phyloP scores from a whole-genome alignment of 129 eudicot species.

The Kitagawia praeruptora region DNA sequence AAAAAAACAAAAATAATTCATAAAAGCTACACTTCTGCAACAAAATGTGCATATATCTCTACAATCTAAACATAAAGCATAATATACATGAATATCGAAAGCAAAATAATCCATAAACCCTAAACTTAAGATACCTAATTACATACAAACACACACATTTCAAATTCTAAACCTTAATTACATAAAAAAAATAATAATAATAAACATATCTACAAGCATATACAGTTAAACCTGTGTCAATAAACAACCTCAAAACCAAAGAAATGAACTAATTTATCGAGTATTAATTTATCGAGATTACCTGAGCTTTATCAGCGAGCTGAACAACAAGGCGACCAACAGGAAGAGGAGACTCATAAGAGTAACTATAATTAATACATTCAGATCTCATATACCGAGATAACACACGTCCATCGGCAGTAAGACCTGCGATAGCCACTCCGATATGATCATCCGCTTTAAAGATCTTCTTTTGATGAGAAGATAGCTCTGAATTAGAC shows the following conservation, averaged over 20 bases:
- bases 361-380: slow-evolving; percentile 62
- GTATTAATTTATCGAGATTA: too few species aligned
- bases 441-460: slow-evolving; percentile 98
- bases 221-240: too few species aligned
- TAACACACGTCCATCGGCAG: slow-evolving; percentile 93
- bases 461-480: slow-evolving; percentile 95
- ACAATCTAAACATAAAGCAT: background rate
- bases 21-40: background rate
- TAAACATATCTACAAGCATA: background rate
- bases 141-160: background rate
- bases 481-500: slow-evolving; percentile 81
- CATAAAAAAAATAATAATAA: background rate
- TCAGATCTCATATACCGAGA: slow-evolving; percentile 93
- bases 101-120: background rate
- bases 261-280: too few species aligned
- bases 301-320: slow-evolving; percentile 99
- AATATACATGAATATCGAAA: background rate
- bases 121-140: background rate
- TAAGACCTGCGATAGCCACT: slow-evolving; percentile 97
- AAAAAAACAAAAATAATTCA: too few species aligned
- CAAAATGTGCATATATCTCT: background rate
- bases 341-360: slow-evolving; percentile 81
- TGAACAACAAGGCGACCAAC: slow-evolving; percentile 96
- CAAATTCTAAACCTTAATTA: background rate
- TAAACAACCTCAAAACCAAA: too few species aligned